Base-by-base conservation (phyloP, 1,284 basidiomycete species). In the Stereum hirsutum region DNA sequence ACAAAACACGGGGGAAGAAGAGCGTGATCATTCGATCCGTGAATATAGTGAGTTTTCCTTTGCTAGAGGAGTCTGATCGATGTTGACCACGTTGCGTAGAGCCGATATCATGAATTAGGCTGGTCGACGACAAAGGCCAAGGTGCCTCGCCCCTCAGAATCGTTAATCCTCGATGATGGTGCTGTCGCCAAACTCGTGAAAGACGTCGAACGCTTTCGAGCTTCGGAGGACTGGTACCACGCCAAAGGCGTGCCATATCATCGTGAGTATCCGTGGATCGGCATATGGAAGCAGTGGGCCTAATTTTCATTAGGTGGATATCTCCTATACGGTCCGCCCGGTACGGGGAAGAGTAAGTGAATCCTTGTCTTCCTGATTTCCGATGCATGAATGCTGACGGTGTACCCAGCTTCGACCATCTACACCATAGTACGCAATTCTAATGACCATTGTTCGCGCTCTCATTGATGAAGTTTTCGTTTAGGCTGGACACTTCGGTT, bases 301-400 rank as follows among this genome's bases (percentile, higher is more conserved):
- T n/a, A n/a, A n/a, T n/a, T n/a, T n/a, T n/a, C n/a, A n/a, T n/a
- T n/a, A n/a, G n/a, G n/a, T n/a, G 33, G 33, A 1, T 35, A 35
- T 20, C 27, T 41, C 6, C 19, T 41, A 20, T 27, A 41, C 28
- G 39, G 39, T 11, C 39, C 41, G 14, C 41, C 41, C 17, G 41
- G 41, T 11, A 34, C 41, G 5, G 41, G 41, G 25, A 42, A 42
- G 32, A 42, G 41, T 42, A 19, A 31, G 41, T 35, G 17, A 12
- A 24, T 14, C 14, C 37, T 14, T n/a, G 15, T 24, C 10, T 7
- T 6, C 5, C n/a, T 11, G 23, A 25, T 12, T 19, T 39, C 37
- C 6, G 5, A 30, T 6, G 15, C n/a, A 14, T 23, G 14, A 21
- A 34, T 12, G 14, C 30, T 25, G n/a, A 5, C 14, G 7, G 11